These are phyloP conservation scores for Elsinoe necatrix DNA, from an alignment of 2,329 filamentous ascomycete species.

Conservation along the genomic window DNA sequence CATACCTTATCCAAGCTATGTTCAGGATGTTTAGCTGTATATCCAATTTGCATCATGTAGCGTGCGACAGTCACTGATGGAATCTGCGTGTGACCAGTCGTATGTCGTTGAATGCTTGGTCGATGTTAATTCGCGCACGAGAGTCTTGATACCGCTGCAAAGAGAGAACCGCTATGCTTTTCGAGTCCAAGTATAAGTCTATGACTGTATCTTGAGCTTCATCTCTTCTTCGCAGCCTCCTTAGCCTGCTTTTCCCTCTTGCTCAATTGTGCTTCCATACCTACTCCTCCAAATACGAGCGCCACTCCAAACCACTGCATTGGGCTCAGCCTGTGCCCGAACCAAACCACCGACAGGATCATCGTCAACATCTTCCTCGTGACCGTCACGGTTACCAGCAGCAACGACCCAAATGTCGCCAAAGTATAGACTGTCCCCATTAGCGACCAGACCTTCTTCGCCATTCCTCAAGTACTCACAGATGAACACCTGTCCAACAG, in stretches of 20 bases:
- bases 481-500: slow-evolving; percentile 92
- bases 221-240: slow-evolving; percentile 49
- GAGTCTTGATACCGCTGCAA: too few relatives aligned
- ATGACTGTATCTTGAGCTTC: background rate
- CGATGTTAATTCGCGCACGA: too few relatives aligned
- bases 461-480: slow-evolving; percentile 37
- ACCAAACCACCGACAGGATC: slow-evolving; percentile 91
- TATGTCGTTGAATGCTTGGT: too few relatives aligned
- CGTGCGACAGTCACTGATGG: too few relatives aligned
- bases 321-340: slow-evolving; percentile 74
- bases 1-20: too few relatives aligned
- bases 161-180: background rate
- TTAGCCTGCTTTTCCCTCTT: slow-evolving; percentile 77
- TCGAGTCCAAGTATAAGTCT: background rate
- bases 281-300: slow-evolving; percentile 91
- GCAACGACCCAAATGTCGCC: slow-evolving; percentile 79
- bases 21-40: too few relatives aligned
- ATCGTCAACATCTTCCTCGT: slow-evolving; percentile 99
- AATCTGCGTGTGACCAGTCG: too few relatives aligned
- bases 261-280: slow-evolving; percentile 76
- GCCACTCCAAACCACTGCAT: slow-evolving; percentile 93
- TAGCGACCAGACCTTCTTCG: background rate
- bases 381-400: slow-evolving; percentile 92
- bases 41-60: too few relatives aligned
- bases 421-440: slow-evolving; percentile 63